Base-by-base conservation (phyloP, 225 moss, liverwort and hornwort genomes). In the Rhytidiadelphus loreus region DNA sequence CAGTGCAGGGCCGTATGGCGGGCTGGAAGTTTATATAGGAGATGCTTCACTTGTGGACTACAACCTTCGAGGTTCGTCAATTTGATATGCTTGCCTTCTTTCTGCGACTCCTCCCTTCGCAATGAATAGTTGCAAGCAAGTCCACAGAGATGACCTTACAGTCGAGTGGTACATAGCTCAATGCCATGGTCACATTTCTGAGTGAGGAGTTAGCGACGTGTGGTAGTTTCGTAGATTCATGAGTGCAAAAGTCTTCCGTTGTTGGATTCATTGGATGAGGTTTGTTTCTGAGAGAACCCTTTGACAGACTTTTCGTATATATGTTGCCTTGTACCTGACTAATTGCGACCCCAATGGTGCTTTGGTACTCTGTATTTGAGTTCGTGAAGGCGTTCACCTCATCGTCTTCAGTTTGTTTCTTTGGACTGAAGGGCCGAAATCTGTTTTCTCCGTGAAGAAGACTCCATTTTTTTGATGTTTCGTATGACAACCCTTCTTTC, bases 11-110 rank as follows among this genome's bases (percentile, higher is more conserved):
- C 16, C 41, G 10, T 15, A 28, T 72, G 26, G 43, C 9, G 3
- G 9, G 6, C 3, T 11, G 44, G 28, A 14, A 0, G 8, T 0
- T 0, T 26, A 7, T 44, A 1, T 72, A 44, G 5, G 28, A 16
- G 0, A 44, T 32, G 48, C 74, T 18, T 1, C 48, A 19, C 30
- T 48, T 48, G 19, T 30, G 30, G 19, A 48, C 7, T 46, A 14
- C 3, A 20, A 19, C 74, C 74, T 48, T 7, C 7, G 9, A 74
- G 74, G 32, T 48, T 48, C 11, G 18, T 32, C 8, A 48, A 7
- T 48, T 32, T 48, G 46, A 29, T 46, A 19, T 19, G 30, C 74
- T 74, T 29, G 28, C 12, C 1, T 48, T 48, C 12, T 32, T 32
- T 74, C 32, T 48, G 48, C 10, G 9, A 7, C 46, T 74, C 18